phyloP scores from a whole-genome alignment of 2,329 filamentous ascomycete genomes.

The Zymoseptoria tritici region DNA sequence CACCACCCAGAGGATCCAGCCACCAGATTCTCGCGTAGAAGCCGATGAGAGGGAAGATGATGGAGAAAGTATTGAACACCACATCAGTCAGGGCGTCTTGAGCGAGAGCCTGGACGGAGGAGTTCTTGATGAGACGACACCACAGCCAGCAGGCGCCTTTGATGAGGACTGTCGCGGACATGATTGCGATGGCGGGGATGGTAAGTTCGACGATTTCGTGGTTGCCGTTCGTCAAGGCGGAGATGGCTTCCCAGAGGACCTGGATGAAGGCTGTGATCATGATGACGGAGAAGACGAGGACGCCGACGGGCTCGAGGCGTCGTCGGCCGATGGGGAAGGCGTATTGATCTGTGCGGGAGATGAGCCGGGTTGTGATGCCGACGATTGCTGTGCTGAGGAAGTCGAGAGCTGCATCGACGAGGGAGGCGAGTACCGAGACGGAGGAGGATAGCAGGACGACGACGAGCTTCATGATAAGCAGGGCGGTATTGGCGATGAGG shows the following conservation, averaged over 20 bases:
- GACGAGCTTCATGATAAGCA: constrained; percentile 68
- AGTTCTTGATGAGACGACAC: constrained; percentile 80
- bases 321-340: constrained; percentile 71
- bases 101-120: constrained; percentile 71
- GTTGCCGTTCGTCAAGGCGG: constrained; percentile 53
- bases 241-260: constrained; percentile 63
- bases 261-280: constrained; percentile 83
- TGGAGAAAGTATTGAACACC: constrained; percentile 84
- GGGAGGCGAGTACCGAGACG: constrained; percentile 69
- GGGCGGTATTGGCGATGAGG: constrained; percentile 65
- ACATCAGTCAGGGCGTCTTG: constrained; percentile 67
- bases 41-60: constrained; percentile 74
- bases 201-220: constrained; percentile 66
- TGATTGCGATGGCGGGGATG: constrained; percentile 66
- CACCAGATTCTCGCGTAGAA: constrained; percentile 75
- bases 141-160: constrained; percentile 80
- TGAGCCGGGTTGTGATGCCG: constrained; percentile 68
- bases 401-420: constrained; percentile 73
- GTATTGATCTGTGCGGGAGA: constrained; percentile 65
- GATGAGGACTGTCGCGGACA: constrained; percentile 72
- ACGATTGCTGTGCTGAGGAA: constrained; percentile 77
- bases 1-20: constrained; percentile 71
- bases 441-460: constrained; percentile 73
- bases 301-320: constrained; percentile 69
- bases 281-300: constrained; percentile 74